Conservation (phyloP, 2,329 filamentous ascomycete genomes). For the Paradendryphiella salina region DNA sequence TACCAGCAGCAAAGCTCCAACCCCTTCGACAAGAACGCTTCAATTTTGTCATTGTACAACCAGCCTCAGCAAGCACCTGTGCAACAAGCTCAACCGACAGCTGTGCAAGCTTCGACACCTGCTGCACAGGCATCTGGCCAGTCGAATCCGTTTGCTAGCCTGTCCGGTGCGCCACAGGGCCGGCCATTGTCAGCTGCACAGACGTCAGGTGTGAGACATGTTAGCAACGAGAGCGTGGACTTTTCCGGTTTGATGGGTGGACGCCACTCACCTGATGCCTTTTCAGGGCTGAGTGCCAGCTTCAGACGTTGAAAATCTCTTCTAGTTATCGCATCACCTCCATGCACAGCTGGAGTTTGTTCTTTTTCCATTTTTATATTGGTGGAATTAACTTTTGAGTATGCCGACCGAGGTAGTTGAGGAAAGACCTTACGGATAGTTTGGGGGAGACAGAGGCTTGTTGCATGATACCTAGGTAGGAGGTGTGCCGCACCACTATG, state of each 20-base stretch:
- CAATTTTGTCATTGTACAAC: conserved; percentile 76
- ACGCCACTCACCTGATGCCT: conserved; percentile 77
- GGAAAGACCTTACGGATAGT: not conserved
- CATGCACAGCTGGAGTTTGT: not conserved
- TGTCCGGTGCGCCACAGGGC: conserved; percentile 22
- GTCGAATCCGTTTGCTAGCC: conserved; percentile 61
- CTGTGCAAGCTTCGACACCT: conserved; percentile 32
- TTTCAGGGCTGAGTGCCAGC: conserved; percentile 70
- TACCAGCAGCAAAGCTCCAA: conserved; percentile 33
- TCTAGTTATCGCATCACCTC: not conserved
- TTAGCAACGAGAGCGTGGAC: conserved; percentile 71
- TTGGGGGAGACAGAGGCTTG: conserved; percentile 1
- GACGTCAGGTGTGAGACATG: conserved; percentile 47
- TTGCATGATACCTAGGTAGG: conserved; percentile 15
- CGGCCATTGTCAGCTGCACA: conserved; percentile 30
- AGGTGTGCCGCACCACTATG: conserved; percentile 5
- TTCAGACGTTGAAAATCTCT: conserved; percentile 36
- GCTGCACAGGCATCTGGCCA: conserved; percentile 42
- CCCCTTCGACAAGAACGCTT: conserved; percentile 65
- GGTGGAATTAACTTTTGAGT: conserved; percentile 2
- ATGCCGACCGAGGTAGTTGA: not conserved
- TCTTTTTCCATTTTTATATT: not conserved
- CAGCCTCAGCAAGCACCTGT: conserved; percentile 57
- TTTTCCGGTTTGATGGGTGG: conserved; percentile 65
- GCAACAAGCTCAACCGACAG: conserved; percentile 29